Evolutionary conservation across 805 yeast species (phyloP).

Genomic region (Alloascoidea hylecoeti): DNA sequence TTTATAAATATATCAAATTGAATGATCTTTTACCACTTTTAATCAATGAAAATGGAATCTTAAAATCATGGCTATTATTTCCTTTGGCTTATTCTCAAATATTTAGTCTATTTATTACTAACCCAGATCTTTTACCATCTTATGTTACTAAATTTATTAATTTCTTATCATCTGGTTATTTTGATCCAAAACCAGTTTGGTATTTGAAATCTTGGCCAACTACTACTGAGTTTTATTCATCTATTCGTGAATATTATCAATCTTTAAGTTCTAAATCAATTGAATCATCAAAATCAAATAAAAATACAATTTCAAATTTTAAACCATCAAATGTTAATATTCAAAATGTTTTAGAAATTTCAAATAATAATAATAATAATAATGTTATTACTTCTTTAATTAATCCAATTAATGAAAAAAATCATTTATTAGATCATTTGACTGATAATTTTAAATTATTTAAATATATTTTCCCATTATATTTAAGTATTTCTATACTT

Average conservation of each 20-base stretch:
- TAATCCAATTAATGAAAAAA: background rate
- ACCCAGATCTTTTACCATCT: background rate
- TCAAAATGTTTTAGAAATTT: background rate
- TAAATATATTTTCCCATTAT: background rate
- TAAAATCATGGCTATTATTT: background rate
- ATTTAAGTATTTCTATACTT: background rate
- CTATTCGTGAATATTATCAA: background rate
- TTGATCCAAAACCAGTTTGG: slow-evolving; percentile 1
- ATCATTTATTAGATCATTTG: background rate
- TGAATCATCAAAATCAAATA: too few relatives aligned
- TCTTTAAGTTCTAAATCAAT: too few relatives aligned
- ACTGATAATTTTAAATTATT: background rate
- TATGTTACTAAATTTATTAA: background rate
- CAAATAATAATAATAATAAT: background rate
- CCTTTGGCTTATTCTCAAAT: background rate
- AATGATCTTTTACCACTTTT: background rate
- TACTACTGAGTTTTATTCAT: background rate
- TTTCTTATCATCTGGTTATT: background rate
- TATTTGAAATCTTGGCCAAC: background rate
- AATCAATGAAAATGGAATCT: background rate
- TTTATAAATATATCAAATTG: background rate
- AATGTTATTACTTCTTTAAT: background rate
- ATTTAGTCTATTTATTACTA: background rate
- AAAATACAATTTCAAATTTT: too few relatives aligned
- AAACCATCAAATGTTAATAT: background rate